Evolutionary conservation across 768 basidiomycete genomes (phyloP).

Genomic region (Trametes maxima): DNA sequence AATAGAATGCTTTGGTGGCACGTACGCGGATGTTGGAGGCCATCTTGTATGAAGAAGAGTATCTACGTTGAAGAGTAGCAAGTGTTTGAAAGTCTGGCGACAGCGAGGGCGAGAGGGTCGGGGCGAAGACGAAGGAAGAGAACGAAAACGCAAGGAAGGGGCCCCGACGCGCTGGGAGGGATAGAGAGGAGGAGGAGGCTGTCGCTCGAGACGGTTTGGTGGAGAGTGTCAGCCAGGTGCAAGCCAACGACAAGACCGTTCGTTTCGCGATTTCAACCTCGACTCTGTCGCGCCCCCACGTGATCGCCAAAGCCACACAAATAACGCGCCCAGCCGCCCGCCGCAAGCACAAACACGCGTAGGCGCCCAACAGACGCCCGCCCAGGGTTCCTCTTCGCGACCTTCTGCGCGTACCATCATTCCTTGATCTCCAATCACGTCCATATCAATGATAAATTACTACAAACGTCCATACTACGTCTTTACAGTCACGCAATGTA

Average conservation of each 20-base stretch:
- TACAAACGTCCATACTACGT: constrained; percentile 13
- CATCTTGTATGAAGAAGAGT: constrained; percentile 41
- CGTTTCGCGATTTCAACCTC: constrained; percentile 31
- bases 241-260: constrained; percentile 33
- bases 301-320: constrained; percentile 36
- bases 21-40: constrained; percentile 66
- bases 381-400: not conserved
- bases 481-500: constrained; percentile 8
- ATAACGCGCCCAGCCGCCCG: constrained; percentile 28
- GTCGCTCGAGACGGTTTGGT: constrained; percentile 20
- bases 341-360: constrained; percentile 7
- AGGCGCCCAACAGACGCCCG: not conserved
- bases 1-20: constrained; percentile 14
- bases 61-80: constrained; percentile 21
- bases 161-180: constrained; percentile 33
- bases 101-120: constrained; percentile 21
- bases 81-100: constrained; percentile 28
- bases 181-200: constrained; percentile 26
- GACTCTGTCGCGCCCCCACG: constrained; percentile 39
- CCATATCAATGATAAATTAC: constrained; percentile 7
- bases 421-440: constrained; percentile 22
- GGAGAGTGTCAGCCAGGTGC: constrained; percentile 40
- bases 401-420: constrained; percentile 20
- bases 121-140: constrained; percentile 29
- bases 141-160: constrained; percentile 33